A percentile compares a stretch with the other conserved stretches of the same genome.
These are phyloP conservation scores for Amorphotheca resinae DNA, from an alignment of 495 filamentous ascomycete genomes.

Conservation along the genomic window DNA sequence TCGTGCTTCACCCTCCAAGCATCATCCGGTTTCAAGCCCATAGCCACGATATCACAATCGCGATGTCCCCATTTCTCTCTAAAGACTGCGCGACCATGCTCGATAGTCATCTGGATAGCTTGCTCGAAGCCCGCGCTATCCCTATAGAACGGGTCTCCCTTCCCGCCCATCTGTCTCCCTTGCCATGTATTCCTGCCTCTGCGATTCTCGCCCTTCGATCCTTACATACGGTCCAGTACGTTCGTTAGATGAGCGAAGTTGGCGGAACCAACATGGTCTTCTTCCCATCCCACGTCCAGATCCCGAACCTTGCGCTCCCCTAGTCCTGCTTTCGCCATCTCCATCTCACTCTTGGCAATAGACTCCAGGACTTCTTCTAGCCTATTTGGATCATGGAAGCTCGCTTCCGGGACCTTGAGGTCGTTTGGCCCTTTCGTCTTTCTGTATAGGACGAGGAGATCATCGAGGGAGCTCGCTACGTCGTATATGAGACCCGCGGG, in stretches of 20 bases:
- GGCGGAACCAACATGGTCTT: slow-evolving; percentile 10
- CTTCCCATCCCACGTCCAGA: background rate
- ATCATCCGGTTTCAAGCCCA: slow-evolving; percentile 32
- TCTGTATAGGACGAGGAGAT: slow-evolving; percentile 36
- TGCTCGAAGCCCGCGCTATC: slow-evolving; percentile 38
- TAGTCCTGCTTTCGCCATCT: slow-evolving; percentile 1
- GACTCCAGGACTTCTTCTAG: slow-evolving; percentile 12
- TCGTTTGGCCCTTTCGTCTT: slow-evolving; percentile 16
- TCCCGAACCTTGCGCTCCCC: background rate
- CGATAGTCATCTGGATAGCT: slow-evolving; percentile 39
- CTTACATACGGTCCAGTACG: slow-evolving; percentile 32
- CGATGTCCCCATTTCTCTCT: slow-evolving; percentile 45
- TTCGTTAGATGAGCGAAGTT: slow-evolving; percentile 18
- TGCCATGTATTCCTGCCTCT: slow-evolving; percentile 49
- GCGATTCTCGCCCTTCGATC: slow-evolving; percentile 21
- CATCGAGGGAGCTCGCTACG: slow-evolving; percentile 31
- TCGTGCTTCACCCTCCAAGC: slow-evolving; percentile 39
- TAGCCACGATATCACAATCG: slow-evolving; percentile 34
- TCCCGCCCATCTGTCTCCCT: slow-evolving; percentile 39
- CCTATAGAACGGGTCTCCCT: slow-evolving; percentile 49
- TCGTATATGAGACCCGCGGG: slow-evolving; percentile 41
- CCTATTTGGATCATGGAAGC: slow-evolving; percentile 32
- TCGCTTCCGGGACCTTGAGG: slow-evolving; percentile 1
- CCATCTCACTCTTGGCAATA: slow-evolving; percentile 8
- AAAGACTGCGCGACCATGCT: slow-evolving; percentile 38